Conservation (phyloP, 768 basidiomycete species). For the Lentinula raphanica region DNA sequence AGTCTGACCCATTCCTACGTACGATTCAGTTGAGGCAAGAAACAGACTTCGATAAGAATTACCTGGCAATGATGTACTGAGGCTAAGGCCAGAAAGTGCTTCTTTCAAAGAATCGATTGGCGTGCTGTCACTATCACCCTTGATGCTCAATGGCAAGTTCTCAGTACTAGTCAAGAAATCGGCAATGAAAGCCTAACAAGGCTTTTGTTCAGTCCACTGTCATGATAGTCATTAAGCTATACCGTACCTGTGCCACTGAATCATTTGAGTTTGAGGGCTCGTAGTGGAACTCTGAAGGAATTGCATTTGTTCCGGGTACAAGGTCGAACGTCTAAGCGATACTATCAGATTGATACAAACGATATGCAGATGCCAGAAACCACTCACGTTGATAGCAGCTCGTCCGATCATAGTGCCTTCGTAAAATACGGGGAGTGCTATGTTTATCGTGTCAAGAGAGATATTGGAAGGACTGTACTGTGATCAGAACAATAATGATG, state of each 20-base stretch:
- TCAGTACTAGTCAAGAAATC: slow-evolving; percentile 52
- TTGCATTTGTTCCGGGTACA: slow-evolving; percentile 49
- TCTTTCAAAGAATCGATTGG: slow-evolving; percentile 57
- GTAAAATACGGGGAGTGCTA: slow-evolving; percentile 56
- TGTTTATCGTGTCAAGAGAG: slow-evolving; percentile 51
- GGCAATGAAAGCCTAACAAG: slow-evolving; percentile 47
- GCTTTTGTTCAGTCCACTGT: background rate
- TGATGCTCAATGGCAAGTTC: slow-evolving; percentile 44
- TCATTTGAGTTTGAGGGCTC: slow-evolving; percentile 60
- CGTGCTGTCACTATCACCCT: slow-evolving; percentile 54
- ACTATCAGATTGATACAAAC: background rate
- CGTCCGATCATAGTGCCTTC: slow-evolving; percentile 52
- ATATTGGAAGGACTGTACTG: slow-evolving; percentile 49
- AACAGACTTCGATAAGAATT: background rate
- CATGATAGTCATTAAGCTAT: background rate
- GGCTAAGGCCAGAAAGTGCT: slow-evolving; percentile 48
- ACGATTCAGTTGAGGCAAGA: background rate
- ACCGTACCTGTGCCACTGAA: slow-evolving; percentile 48
- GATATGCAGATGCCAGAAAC: background rate
- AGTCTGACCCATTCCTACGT: slow-evolving; percentile 41
- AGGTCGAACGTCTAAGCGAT: slow-evolving; percentile 45
- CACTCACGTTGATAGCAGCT: slow-evolving; percentile 51
- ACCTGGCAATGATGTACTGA: slow-evolving; percentile 49
- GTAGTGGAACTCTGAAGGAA: slow-evolving; percentile 63
- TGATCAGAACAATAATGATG: background rate